Percentiles rank a stretch among this genome's conserved stretches.
Conservation (phyloP, 352 stramenopile genomes). For the Pythium scleroteichum region DNA sequence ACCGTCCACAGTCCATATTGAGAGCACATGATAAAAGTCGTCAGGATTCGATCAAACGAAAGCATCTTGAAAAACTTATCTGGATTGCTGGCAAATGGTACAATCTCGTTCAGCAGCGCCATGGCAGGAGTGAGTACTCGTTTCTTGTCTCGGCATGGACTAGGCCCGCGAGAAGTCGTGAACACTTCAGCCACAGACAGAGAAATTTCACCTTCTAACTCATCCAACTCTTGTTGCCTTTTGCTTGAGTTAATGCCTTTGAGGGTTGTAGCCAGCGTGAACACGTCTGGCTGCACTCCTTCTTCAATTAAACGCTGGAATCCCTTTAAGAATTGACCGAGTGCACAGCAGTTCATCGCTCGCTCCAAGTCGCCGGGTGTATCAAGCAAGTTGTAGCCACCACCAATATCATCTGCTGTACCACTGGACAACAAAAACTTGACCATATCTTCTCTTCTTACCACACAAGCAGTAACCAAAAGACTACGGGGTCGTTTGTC, state of each 20-base stretch:
- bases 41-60: constrained; percentile 46
- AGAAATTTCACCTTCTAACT: background rate
- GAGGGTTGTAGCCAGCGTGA: constrained; percentile 35
- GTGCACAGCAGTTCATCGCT: constrained; percentile 38
- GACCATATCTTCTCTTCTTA: constrained; percentile 37
- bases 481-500: constrained; percentile 42
- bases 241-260: constrained; percentile 38
- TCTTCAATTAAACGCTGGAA: constrained; percentile 39
- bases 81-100: constrained; percentile 30
- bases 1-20: constrained; percentile 53
- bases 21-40: constrained; percentile 49
- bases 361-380: constrained; percentile 46
- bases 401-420: constrained; percentile 21
- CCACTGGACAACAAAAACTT: constrained; percentile 39
- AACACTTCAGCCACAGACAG: constrained; percentile 4
- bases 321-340: constrained; percentile 41
- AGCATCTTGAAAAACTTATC: constrained; percentile 40
- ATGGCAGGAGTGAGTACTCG: constrained; percentile 24
- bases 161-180: background rate
- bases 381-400: constrained; percentile 40
- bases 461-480: constrained; percentile 43
- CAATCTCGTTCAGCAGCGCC: constrained; percentile 34
- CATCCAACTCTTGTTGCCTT: constrained; percentile 13
- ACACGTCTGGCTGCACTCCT: constrained; percentile 36
- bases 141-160: constrained; percentile 22